phyloP scores from a whole-genome alignment of 768 basidiomycete species.

The Serpula lacrymans region DNA sequence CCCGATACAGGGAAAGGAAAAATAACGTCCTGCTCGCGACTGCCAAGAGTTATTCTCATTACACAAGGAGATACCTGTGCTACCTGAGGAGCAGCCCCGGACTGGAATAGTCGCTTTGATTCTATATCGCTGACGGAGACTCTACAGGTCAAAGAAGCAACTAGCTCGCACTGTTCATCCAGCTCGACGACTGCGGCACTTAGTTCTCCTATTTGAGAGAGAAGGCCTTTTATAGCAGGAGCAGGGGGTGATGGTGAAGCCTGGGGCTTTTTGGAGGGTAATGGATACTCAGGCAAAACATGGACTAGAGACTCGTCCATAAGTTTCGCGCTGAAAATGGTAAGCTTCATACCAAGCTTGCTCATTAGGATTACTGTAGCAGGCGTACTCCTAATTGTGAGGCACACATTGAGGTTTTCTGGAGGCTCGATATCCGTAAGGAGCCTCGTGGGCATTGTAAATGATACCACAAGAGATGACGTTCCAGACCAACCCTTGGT shows the following conservation, averaged over 20 bases:
- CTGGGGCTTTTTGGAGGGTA: not conserved
- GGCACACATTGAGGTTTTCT: not conserved
- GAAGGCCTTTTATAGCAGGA: no score
- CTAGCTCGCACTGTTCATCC: constrained; percentile 14
- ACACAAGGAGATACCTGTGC: constrained; percentile 29
- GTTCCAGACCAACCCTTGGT: constrained; percentile 26
- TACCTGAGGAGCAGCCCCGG: constrained; percentile 11
- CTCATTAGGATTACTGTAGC: constrained; percentile 6
- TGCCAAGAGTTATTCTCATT: constrained; percentile 28
- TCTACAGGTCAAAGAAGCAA: constrained; percentile 7
- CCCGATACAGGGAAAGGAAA: constrained; percentile 41
- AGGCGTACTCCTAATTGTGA: constrained; percentile 9
- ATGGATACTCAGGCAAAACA: constrained; percentile 18
- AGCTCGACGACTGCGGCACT: constrained; percentile 6
- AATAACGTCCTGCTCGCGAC: not conserved
- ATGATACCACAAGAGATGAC: constrained; percentile 34
- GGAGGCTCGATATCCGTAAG: constrained; percentile 7
- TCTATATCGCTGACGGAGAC: constrained; percentile 8
- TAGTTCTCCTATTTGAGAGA: constrained; percentile 9
- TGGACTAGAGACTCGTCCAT: constrained; percentile 18
- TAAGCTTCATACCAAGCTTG: constrained; percentile 10
- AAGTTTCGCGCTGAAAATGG: constrained; percentile 14
- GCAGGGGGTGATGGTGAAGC: constrained; percentile 1
- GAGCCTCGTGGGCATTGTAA: constrained; percentile 31
- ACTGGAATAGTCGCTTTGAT: constrained; percentile 8